Conservation (phyloP, 2,329 filamentous ascomycete genomes). For the Byssoonygena ceratinophila region DNA sequence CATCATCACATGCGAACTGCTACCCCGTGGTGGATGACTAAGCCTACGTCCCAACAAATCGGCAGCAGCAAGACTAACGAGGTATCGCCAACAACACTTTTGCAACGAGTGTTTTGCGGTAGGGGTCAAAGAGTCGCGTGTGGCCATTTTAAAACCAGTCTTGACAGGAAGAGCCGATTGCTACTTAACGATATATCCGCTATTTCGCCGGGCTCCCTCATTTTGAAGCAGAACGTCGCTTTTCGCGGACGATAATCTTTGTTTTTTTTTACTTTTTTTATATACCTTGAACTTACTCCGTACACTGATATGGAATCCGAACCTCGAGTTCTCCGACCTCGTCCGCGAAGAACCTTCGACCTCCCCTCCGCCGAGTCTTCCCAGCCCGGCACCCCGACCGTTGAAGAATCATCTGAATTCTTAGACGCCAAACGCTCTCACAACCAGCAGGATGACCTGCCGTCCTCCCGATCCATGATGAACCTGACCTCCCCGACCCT, state of each 20-base stretch:
- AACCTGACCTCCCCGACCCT: slow-evolving; percentile 85
- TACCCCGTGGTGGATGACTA: not conserved
- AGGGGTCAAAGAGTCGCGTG: not conserved
- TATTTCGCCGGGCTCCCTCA: no score
- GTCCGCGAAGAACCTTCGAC: slow-evolving; percentile 13
- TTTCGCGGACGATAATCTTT: no score
- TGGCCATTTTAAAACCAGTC: not conserved
- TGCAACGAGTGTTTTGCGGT: not conserved
- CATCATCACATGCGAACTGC: not conserved
- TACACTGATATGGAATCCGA: slow-evolving; percentile 20
- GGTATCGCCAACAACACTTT: not conserved
- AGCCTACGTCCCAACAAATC: not conserved
- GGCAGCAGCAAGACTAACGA: not conserved
- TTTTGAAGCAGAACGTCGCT: no score
- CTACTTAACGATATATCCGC: not conserved
- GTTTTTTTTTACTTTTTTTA: no score
- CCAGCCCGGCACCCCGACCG: slow-evolving; percentile 28
- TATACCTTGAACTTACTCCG: no score
- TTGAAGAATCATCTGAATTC: slow-evolving; percentile 16
- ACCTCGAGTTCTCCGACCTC: slow-evolving; percentile 13
- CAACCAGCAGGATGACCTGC: slow-evolving; percentile 23
- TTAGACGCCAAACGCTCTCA: slow-evolving; percentile 14
- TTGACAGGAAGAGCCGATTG: not conserved
- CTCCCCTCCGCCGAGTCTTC: slow-evolving; percentile 23
- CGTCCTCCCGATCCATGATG: slow-evolving; percentile 58